These are phyloP conservation scores for Nannizziopsis barbatae DNA, from an alignment of 2,329 filamentous ascomycete species.

Conservation along the genomic window DNA sequence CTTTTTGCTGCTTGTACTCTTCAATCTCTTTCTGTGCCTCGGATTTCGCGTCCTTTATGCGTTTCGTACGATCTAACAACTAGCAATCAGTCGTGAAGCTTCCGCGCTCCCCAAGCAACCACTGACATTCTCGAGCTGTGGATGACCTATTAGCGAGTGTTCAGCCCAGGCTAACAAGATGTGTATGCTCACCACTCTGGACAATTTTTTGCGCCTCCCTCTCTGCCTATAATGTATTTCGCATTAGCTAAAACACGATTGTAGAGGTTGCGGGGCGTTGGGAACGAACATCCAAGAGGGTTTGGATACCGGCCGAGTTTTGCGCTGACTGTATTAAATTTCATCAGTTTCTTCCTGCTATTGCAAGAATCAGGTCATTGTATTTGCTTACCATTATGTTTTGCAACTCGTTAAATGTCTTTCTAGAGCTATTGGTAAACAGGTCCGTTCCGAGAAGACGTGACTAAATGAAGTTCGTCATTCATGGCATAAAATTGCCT, in stretches of 20 bases:
- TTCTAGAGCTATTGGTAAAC: too few relatives aligned
- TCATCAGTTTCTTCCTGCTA: conserved; percentile 1
- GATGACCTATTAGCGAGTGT: conserved; percentile 6
- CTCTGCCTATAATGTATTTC: conserved; percentile 57
- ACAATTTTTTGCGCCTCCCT: conserved; percentile 98
- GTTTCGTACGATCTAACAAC: conserved; percentile 72
- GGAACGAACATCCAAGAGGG: conserved; percentile 80
- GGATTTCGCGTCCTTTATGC: conserved; percentile 88
- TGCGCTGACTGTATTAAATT: conserved; percentile 55
- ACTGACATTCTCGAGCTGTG: conserved; percentile 74
- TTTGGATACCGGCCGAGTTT: conserved; percentile 97
- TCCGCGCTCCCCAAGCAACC: conserved; percentile 9
- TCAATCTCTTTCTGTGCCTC: conserved; percentile 98
- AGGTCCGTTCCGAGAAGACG: too few relatives aligned
- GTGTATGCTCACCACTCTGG: conserved; percentile 63
- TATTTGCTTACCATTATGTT: too few relatives aligned
- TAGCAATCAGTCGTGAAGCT: background rate
- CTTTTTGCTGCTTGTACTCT: conserved; percentile 78
- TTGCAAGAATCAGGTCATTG: background rate
- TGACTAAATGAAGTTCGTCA: too few relatives aligned
- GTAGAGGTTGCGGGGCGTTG: background rate
- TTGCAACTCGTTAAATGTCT: too few relatives aligned
- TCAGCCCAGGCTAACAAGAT: background rate
- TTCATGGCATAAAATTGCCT: too few relatives aligned
- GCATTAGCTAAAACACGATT: conserved; percentile 6